Evolutionary conservation across 257 asterid genomes (phyloP).

Genomic region (Verbena officinalis): DNA sequence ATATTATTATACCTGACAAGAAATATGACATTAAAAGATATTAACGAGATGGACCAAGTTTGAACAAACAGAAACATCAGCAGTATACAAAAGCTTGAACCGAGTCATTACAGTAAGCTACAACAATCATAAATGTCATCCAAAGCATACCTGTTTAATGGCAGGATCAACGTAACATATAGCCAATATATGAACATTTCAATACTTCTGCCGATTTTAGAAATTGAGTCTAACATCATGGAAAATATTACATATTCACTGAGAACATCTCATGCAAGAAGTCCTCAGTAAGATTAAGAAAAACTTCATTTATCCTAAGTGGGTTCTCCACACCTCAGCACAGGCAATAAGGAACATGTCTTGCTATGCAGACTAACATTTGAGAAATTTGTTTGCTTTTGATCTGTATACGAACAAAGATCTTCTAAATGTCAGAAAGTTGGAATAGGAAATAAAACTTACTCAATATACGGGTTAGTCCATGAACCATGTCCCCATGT

Average conservation of each 20-base stretch:
- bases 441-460: conserved; percentile 42
- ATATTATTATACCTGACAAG: neutral
- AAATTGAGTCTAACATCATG: neutral
- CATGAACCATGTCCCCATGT: conserved; percentile 90
- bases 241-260: neutral
- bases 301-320: neutral
- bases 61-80: conserved; percentile 1
- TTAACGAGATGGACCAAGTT: conserved; percentile 5
- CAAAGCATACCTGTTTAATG: neutral
- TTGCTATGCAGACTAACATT: neutral
- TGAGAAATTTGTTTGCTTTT: too few species aligned
- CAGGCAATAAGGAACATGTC: conserved; percentile 2
- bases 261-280: conserved; percentile 13
- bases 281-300: neutral
- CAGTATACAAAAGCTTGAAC: neutral
- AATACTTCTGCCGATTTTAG: conserved; percentile 1
- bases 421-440: neutral
- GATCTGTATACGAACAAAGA: too few species aligned
- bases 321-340: conserved; percentile 2
- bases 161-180: neutral
- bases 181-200: neutral
- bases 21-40: neutral
- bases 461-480: conserved; percentile 79
- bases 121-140: neutral
- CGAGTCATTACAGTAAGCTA: neutral